Evolutionary conservation across 768 basidiomycete species (phyloP).

Genomic region (Astraeus odoratus): DNA sequence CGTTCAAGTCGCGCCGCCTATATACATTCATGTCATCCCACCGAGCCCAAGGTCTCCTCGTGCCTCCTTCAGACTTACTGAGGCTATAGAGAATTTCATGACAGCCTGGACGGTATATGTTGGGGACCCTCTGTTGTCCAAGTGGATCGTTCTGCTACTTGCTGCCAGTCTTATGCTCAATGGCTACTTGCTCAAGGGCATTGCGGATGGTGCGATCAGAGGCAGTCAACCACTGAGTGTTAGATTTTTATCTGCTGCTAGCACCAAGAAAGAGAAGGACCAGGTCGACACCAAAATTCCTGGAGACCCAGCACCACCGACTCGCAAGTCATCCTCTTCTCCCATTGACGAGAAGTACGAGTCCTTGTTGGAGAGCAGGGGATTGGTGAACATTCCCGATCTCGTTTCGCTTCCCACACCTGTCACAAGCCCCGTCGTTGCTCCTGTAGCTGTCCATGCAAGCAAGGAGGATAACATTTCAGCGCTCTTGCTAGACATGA

Average conservation of each 20-base stretch:
- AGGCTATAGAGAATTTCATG: conserved; percentile 81
- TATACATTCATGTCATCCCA: conserved; percentile 45
- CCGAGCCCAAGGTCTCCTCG: conserved; percentile 24
- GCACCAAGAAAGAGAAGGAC: conserved; percentile 14
- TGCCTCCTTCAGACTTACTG: conserved; percentile 33
- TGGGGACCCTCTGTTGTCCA: conserved; percentile 88
- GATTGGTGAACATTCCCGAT: conserved; percentile 13
- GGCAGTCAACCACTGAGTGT: conserved; percentile 23
- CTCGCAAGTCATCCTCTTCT: conserved; percentile 18
- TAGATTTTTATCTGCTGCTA: conserved; percentile 22
- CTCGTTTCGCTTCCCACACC: conserved; percentile 11
- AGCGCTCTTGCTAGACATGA: conserved; percentile 27
- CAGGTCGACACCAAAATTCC: conserved; percentile 16
- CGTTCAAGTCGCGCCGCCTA: conserved; percentile 56
- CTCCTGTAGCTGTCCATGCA: conserved; percentile 19
- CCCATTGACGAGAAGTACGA: conserved; percentile 18
- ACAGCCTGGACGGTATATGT: conserved; percentile 84
- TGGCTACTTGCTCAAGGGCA: conserved; percentile 86
- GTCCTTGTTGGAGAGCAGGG: conserved; percentile 8
- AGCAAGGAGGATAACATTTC: conserved; percentile 19
- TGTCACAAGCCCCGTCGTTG: conserved; percentile 13
- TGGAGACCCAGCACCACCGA: conserved; percentile 6
- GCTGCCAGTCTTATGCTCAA: conserved; percentile 85
- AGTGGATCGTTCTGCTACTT: conserved; percentile 90
- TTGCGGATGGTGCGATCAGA: conserved; percentile 48